Base-by-base conservation (phyloP, 176 grass and related monocot species). In the Oryza nivara region DNA sequence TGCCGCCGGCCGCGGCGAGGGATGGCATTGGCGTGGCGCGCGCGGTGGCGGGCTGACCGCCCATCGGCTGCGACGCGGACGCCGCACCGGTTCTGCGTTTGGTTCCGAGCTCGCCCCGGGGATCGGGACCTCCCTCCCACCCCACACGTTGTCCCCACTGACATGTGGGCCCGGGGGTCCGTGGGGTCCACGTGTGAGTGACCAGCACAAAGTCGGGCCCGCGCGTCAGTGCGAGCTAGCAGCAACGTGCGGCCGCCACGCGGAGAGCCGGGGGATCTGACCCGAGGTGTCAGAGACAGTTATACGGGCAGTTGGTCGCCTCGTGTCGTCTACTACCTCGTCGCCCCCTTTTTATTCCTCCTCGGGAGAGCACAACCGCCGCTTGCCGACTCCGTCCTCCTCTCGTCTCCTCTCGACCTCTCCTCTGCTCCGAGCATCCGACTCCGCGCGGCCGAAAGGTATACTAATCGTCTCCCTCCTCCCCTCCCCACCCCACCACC, bases 21-120 rank as follows among this genome's bases (percentile, higher is more conserved):
- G 34, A 35, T 35, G 34, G 34, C 34, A 5, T 26, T 20, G 82
- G 43, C 75, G 52, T 23, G 26, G 51, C 20, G 14, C 17, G 51
- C 51, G 51, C 51, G 51, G 51, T 17, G 71, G 6, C 54, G 6
- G 71, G 6, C 54, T 60, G 87, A 85, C 87, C 0, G 75, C 64
- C 9, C 84, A 86, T 90, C 89, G 48, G 80, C 4, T 16, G 76
- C 69, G 89, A 91, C 52, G 75, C 76, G 43, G 89, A 91, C 85
- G 1, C 7, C 2, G 85, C 89, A 91, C 81, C 85, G 51, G 84
- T 4, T 4, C 28, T 25, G 20, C 70, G 40, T 43, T 43, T 54
- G 48, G 47, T 8, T 35, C 68, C 65, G 69, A 12, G 19, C 34
- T 35, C 22, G 38, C 51, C 52, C 11, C 6, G 2, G 11, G 35